phyloP scores from a whole-genome alignment of 208 protist species.

The Leishmania gerbilli region DNA sequence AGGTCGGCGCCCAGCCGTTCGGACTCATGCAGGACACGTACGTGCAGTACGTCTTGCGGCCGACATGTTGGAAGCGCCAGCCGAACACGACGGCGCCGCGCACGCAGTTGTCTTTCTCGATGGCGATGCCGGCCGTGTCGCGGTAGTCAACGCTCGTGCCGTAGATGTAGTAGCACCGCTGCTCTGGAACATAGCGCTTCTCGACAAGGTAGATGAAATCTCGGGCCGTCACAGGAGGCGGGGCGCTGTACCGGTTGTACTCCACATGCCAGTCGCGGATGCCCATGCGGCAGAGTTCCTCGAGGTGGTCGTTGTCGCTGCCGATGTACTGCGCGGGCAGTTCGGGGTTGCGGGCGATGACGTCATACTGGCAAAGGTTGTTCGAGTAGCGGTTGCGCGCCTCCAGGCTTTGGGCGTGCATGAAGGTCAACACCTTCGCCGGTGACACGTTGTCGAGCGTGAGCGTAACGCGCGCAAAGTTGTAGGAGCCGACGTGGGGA shows the following conservation, averaged over 20 bases:
- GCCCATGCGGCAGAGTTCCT: slow-evolving; percentile 35
- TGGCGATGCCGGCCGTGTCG: slow-evolving; percentile 14
- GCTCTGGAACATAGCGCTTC: slow-evolving; percentile 70
- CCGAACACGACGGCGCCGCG: slow-evolving; percentile 56
- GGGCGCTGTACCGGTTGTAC: slow-evolving; percentile 69
- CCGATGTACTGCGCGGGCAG: slow-evolving; percentile 40
- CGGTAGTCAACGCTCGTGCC: slow-evolving; percentile 74
- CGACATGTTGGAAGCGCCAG: slow-evolving; percentile 61
- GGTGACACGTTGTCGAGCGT: slow-evolving; percentile 56
- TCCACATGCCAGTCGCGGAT: slow-evolving; percentile 73
- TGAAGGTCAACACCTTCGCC: slow-evolving; percentile 55
- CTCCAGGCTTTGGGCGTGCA: slow-evolving; percentile 64
- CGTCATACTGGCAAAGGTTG: slow-evolving; percentile 57
- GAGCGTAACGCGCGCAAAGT: slow-evolving; percentile 77
- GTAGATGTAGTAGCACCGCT: slow-evolving; percentile 77
- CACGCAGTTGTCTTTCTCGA: slow-evolving; percentile 42
- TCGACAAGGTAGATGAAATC: slow-evolving; percentile 79
- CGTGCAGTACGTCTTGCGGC: slow-evolving; percentile 50
- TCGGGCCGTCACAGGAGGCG: slow-evolving; percentile 66
- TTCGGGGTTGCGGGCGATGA: slow-evolving; percentile 53
- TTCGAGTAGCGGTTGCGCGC: slow-evolving; percentile 65
- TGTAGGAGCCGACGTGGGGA: slow-evolving; percentile 76
- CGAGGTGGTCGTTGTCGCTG: slow-evolving; percentile 53
- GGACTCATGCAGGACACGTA: slow-evolving; percentile 87
- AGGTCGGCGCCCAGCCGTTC: slow-evolving; percentile 84